A percentile compares a stretch with the other conserved stretches of the same genome.
phyloP scores from a whole-genome alignment of 1,139 yeast species.

The Yamadazyma aaseri region DNA sequence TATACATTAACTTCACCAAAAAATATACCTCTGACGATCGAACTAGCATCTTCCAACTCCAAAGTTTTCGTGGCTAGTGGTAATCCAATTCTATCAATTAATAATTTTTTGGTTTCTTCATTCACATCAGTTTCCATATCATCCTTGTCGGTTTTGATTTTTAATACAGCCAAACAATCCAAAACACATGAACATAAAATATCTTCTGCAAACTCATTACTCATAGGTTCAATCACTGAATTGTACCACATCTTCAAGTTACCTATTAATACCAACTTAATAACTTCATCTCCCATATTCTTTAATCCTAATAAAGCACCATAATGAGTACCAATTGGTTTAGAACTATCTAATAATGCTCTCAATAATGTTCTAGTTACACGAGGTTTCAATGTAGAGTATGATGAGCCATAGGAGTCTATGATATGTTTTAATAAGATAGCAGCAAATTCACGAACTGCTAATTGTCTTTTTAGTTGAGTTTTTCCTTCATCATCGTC shows the following conservation, averaged over 20 bases:
- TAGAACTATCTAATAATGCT: constrained; percentile 76
- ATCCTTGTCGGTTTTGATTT: constrained; percentile 28
- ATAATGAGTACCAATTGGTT: constrained; percentile 86
- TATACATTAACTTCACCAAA: constrained; percentile 57
- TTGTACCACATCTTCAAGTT: constrained; percentile 80
- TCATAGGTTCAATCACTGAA: constrained; percentile 46
- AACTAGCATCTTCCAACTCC: constrained; percentile 53
- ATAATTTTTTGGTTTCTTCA: constrained; percentile 44
- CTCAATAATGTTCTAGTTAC: constrained; percentile 89
- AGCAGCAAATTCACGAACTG: constrained; percentile 86
- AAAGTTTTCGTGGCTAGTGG: constrained; percentile 52
- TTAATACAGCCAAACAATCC: constrained; percentile 52
- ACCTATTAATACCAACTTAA: constrained; percentile 80
- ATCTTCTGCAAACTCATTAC: constrained; percentile 42
- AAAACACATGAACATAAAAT: constrained; percentile 50
- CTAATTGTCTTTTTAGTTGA: constrained; percentile 45
- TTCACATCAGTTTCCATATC: constrained; percentile 32
- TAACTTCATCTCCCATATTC: constrained; percentile 84
- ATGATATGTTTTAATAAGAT: constrained; percentile 76
- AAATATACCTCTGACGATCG: constrained; percentile 67
- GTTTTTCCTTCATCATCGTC: constrained; percentile 29
- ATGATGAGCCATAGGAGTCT: constrained; percentile 77
- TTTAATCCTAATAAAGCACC: constrained; percentile 88
- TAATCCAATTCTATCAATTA: constrained; percentile 61
- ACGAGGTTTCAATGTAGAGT: constrained; percentile 88